Percentiles rank a stretch among this genome's conserved stretches.
Conservation (phyloP, 805 yeast species). For the Candida nanaspora region DNA sequence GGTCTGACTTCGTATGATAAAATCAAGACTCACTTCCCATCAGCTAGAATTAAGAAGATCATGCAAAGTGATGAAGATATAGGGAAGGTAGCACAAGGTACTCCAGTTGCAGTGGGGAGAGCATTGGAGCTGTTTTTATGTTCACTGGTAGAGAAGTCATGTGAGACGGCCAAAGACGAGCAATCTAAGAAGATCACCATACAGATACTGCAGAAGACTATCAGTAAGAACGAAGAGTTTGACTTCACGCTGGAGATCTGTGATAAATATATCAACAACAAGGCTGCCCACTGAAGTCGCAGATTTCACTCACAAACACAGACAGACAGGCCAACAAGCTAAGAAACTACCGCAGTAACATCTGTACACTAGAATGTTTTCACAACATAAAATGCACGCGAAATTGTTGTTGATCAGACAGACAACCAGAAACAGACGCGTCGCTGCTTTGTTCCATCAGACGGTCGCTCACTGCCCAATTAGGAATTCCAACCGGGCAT, state of each 20-base stretch:
- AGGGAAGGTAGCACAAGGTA: constrained; percentile 97
- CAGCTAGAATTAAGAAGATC: constrained; percentile 89
- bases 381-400: too few relatives aligned
- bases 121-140: constrained; percentile 91
- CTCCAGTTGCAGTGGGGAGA: constrained; percentile 96
- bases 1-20: constrained; percentile 28
- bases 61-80: constrained; percentile 99
- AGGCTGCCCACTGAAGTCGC: constrained; percentile 3
- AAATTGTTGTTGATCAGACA: too few relatives aligned
- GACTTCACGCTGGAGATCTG: constrained; percentile 79
- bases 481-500: too few relatives aligned
- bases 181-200: constrained; percentile 80
- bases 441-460: too few relatives aligned
- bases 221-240: constrained; percentile 79
- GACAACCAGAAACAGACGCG: too few relatives aligned
- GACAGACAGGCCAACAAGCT: too few relatives aligned
- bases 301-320: background rate
- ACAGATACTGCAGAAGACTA: constrained; percentile 76
- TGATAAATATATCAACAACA: constrained; percentile 17
- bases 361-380: too few relatives aligned
- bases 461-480: too few relatives aligned
- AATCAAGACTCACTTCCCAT: constrained; percentile 80
- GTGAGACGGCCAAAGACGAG: constrained; percentile 63
- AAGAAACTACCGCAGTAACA: too few relatives aligned
- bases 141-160: constrained; percentile 77